Evolutionary conservation across 2,329 filamentous ascomycete genomes (phyloP), one percentile per base, ranked within the genome.

Genomic region (Lanzia echinophila): DNA sequence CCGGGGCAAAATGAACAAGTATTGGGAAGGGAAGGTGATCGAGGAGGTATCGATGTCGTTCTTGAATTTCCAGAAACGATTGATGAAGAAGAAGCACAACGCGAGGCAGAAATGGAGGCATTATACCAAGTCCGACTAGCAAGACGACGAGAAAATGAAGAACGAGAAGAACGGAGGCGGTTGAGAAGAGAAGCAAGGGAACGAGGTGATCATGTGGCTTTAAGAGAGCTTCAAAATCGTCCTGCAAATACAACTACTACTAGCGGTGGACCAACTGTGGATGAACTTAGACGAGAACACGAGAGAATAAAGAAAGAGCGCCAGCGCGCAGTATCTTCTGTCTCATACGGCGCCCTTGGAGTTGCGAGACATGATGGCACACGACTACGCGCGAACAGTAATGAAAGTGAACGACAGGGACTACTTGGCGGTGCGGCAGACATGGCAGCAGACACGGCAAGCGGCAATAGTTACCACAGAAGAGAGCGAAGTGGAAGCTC

Each of bases 21-120:
- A 1, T 77, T 97, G 46, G 94, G 84, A 7, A 81, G 91, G 5
- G 94, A 95, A 69, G 94, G 94, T 47, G 94, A 99, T 68, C 81
- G 94, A 56, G 92, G 79, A 50, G 94, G 94, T 7, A 90, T 99
- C 63, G 94, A 99, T 64, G 81, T 88, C 3, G 90, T 99, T 0
- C 73, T 97, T 12, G 91, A 96, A 68, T 82, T 88, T 60, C 91
- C 91, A 0, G 85, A 88, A 65, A 89, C 86, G 0, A 79, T 76
- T 8, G 88, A 95, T 49, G 87, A 90, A 51, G 64, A 63, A 42
- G 83, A 95, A 60, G 90, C 95, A 68, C 74, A 90, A 50, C 80
- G 94, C 12, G 90, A 97, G 59, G 82, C 89, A 28, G 89, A 96
- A 69, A 97, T 97, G 94, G 88, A 94, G 58, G 82, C 88, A 0